Evolutionary conservation across 805 yeast species (phyloP).

Genomic region (Saccharomycopsis babjevae): DNA sequence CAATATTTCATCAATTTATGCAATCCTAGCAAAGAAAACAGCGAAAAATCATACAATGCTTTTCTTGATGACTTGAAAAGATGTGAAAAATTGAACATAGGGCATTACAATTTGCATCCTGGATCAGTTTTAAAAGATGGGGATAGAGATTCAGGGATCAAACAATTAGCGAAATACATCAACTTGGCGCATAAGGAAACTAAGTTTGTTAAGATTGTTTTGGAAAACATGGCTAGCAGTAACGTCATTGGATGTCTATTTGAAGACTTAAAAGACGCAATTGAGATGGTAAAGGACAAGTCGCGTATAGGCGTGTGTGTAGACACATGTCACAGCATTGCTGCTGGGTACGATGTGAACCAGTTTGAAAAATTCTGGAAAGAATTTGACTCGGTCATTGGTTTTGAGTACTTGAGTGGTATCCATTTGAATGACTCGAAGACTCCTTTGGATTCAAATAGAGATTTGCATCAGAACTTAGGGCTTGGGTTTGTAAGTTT

Average conservation of each 20-base stretch:
- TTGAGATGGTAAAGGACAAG: slow-evolving; percentile 71
- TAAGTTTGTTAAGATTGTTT: slow-evolving; percentile 68
- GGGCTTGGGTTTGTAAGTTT: slow-evolving; percentile 87
- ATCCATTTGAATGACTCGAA: slow-evolving; percentile 92
- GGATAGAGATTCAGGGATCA: slow-evolving; percentile 54
- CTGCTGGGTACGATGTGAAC: slow-evolving; percentile 87
- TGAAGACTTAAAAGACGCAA: slow-evolving; percentile 66
- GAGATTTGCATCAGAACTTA: slow-evolving; percentile 83
- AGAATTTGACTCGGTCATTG: slow-evolving; percentile 63
- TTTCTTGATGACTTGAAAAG: slow-evolving; percentile 79
- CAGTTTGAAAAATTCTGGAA: slow-evolving; percentile 61
- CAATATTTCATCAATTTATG: slow-evolving; percentile 89
- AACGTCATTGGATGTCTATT: slow-evolving; percentile 75
- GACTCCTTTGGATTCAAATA: slow-evolving; percentile 81
- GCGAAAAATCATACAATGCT: slow-evolving; percentile 61
- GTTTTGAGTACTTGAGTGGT: slow-evolving; percentile 64
- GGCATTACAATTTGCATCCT: slow-evolving; percentile 85
- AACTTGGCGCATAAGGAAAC: slow-evolving; percentile 73
- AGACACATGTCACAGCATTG: slow-evolving; percentile 93
- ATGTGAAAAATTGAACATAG: slow-evolving; percentile 78
- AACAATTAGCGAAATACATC: slow-evolving; percentile 64
- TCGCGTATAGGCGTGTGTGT: slow-evolving; percentile 87
- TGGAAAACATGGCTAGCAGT: slow-evolving; percentile 98
- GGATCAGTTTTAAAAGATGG: slow-evolving; percentile 73
- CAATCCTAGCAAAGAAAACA: slow-evolving; percentile 77